Percentiles rank a stretch among this genome's conserved stretches.
Conservation (phyloP, 2,329 filamentous ascomycete species). For the Aureobasidium musti region DNA sequence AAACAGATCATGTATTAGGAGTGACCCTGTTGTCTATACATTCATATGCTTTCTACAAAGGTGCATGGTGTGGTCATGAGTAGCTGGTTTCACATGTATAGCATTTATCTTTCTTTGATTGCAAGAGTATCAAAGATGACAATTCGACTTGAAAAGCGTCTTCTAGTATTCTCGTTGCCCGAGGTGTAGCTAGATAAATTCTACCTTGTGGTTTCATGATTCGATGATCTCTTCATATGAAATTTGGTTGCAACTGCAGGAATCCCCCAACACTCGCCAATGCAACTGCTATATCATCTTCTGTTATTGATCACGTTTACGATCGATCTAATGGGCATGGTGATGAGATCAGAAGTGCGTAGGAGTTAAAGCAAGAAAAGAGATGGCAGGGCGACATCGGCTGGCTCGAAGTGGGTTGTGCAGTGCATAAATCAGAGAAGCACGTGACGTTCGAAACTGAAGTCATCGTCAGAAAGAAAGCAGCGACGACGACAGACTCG, state of each 20-base stretch:
- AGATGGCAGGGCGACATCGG: constrained; percentile 17
- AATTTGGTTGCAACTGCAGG: not conserved
- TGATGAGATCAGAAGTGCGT: constrained; percentile 22
- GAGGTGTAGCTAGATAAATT: not conserved
- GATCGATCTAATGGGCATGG: not conserved
- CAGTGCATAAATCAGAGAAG: not conserved
- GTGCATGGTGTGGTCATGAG: too few species aligned
- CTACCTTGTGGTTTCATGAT: not conserved
- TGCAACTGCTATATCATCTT: not conserved
- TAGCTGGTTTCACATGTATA: too few species aligned
- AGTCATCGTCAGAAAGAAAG: constrained; percentile 23
- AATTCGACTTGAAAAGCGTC: too few species aligned
- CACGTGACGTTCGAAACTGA: constrained; percentile 18
- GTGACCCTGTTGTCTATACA: too few species aligned
- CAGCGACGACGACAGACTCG: not conserved
- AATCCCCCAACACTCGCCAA: not conserved
- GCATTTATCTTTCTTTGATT: too few species aligned
- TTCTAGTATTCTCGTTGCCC: too few species aligned
- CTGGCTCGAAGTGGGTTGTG: not conserved
- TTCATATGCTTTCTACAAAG: too few species aligned
- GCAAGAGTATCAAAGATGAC: too few species aligned
- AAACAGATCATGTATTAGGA: too few species aligned
- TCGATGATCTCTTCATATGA: not conserved
- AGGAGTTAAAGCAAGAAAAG: not conserved
- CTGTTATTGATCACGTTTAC: not conserved